Conservation (phyloP, 345 rosid genomes). For the Iberis pinnata region DNA sequence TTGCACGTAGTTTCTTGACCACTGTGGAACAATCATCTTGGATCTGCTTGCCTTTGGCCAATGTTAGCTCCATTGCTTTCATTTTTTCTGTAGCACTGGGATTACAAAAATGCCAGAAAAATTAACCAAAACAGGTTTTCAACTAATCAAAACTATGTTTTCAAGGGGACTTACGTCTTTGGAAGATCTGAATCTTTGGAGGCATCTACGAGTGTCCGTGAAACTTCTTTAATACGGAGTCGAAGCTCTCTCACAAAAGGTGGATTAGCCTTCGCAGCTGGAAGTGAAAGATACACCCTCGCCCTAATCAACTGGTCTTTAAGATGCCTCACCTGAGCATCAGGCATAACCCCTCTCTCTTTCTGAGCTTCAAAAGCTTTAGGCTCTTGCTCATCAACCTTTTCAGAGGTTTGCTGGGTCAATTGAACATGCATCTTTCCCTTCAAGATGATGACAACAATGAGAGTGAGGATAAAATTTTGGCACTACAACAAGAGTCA, state of each 20-base stretch:
- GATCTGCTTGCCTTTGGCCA: conserved; percentile 76
- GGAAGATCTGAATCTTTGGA: conserved; percentile 77
- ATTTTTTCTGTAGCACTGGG: conserved; percentile 65
- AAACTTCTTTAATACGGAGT: conserved; percentile 69
- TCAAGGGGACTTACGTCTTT: conserved; percentile 44
- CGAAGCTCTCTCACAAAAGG: conserved; percentile 81
- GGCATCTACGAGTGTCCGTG: conserved; percentile 64
- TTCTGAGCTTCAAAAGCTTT: conserved; percentile 29
- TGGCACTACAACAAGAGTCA: conserved; percentile 2
- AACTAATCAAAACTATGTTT: not conserved
- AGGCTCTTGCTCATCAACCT: conserved; percentile 31
- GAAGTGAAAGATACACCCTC: conserved; percentile 81
- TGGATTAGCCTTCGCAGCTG: conserved; percentile 56
- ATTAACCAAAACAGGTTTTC: not conserved
- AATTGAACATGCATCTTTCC: conserved; percentile 29
- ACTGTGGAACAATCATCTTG: conserved; percentile 81
- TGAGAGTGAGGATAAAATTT: not conserved
- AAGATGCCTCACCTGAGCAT: conserved; percentile 65
- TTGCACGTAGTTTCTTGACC: conserved; percentile 90
- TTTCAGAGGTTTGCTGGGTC: conserved; percentile 29
- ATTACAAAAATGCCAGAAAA: conserved; percentile 1
- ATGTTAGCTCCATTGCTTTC: conserved; percentile 79
- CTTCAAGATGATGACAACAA: conserved; percentile 22
- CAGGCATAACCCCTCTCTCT: conserved; percentile 36
- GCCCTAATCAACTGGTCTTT: conserved; percentile 93